phyloP scores from a whole-genome alignment of 306 rosid species.

The Crotalaria pallida region DNA sequence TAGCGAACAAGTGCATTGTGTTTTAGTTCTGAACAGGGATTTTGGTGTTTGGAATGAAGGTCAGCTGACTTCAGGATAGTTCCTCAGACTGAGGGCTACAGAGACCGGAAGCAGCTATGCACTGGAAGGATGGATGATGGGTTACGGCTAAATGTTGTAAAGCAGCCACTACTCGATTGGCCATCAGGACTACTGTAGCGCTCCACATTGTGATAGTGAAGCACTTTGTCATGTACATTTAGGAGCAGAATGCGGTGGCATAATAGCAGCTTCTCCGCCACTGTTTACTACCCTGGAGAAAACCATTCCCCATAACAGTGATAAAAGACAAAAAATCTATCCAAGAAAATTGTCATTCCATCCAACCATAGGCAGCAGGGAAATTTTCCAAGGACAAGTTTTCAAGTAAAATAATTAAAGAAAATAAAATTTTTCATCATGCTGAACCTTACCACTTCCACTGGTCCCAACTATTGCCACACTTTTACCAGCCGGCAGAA shows the following conservation, averaged over 20 bases:
- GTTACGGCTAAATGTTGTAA: not conserved
- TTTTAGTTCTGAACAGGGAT: not conserved
- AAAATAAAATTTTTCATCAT: conserved; percentile 15
- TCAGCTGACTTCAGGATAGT: not conserved
- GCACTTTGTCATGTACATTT: not conserved
- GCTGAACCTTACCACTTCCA: conserved; percentile 85
- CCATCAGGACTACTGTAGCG: not conserved
- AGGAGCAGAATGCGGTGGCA: not conserved
- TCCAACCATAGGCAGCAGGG: not conserved
- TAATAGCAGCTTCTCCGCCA: not conserved
- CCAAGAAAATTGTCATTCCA: not conserved
- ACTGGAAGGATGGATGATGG: not conserved
- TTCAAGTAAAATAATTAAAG: conserved; percentile 7
- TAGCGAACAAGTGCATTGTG: not conserved
- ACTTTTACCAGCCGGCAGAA: conserved; percentile 92
- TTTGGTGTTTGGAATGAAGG: not conserved
- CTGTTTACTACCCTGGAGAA: not conserved
- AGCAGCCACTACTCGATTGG: not conserved
- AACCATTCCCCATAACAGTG: not conserved
- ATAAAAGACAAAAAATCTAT: not conserved
- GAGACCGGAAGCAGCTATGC: not conserved
- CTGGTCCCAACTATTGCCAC: conserved; percentile 99
- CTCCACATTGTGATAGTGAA: conserved; percentile 3
- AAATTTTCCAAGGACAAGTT: not conserved
- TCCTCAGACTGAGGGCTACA: not conserved